Conservation (phyloP, 495 filamentous ascomycete species). For the Friedmanniomyces endolithicus region DNA sequence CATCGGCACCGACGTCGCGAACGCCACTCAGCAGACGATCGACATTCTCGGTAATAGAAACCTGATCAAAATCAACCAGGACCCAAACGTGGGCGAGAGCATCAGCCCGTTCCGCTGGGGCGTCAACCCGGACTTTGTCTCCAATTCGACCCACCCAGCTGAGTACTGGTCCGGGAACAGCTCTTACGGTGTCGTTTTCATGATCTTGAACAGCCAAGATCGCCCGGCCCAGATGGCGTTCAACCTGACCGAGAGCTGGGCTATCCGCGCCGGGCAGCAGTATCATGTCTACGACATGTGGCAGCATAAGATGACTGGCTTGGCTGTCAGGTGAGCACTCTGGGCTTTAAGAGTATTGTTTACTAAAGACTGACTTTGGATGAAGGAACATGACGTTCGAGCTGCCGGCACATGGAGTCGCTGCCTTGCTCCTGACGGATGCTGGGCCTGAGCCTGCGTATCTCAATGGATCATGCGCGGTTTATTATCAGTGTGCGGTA, state of each 20-base stretch:
- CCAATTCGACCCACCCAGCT: conserved; percentile 16
- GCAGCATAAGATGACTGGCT: conserved; percentile 13
- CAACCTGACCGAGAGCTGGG: conserved; percentile 22
- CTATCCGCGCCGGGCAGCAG: conserved; percentile 15
- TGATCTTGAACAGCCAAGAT: conserved; percentile 19
- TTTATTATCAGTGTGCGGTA: conserved; percentile 10
- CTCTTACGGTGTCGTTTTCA: conserved; percentile 21
- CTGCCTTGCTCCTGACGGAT: conserved; percentile 20
- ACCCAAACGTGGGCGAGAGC: conserved; percentile 16
- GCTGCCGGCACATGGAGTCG: conserved; percentile 19
- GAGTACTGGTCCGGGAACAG: conserved; percentile 21
- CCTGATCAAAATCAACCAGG: conserved; percentile 23
- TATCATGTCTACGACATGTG: conserved; percentile 23
- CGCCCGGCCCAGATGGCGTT: conserved; percentile 12
- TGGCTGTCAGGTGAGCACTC: conserved; percentile 3
- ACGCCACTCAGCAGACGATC: conserved; percentile 11
- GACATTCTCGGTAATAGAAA: conserved; percentile 20
- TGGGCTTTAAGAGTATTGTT: no score
- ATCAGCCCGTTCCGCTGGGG: conserved; percentile 18
- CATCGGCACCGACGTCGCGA: conserved; percentile 19
- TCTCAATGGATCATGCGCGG: conserved; percentile 5
- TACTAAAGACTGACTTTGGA: no score
- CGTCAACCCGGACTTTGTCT: conserved; percentile 14
- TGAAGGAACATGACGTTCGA: conserved; percentile 13
- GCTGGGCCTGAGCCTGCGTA: conserved; percentile 14